A percentile compares a stretch with the other conserved stretches of the same genome.
Evolutionary conservation across 371 early-diverging fungal species (phyloP).

Genomic region (Apophysomyces variabilis): DNA sequence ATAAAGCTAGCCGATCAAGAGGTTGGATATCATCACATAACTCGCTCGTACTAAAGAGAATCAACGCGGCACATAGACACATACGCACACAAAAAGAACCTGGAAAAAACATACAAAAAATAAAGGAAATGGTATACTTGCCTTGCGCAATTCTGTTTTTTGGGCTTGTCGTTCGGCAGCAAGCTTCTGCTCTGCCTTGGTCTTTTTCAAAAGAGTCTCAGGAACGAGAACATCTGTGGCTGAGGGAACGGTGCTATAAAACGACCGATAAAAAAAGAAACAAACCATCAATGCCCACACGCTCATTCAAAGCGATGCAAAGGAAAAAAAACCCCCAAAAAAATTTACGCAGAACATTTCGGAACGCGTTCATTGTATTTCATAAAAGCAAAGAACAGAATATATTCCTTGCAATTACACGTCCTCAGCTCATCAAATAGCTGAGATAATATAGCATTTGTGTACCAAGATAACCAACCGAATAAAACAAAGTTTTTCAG

Average conservation of each 20-base stretch:
- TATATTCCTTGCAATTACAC: neutral
- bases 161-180: slow-evolving; percentile 76
- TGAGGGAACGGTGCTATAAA: slow-evolving; percentile 60
- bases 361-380: neutral
- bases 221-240: slow-evolving; percentile 80
- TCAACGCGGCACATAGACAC: neutral
- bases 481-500: neutral
- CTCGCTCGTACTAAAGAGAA: no score
- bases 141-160: slow-evolving; percentile 68
- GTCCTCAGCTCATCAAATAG: neutral
- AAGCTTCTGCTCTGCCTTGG: slow-evolving; percentile 87
- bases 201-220: slow-evolving; percentile 98
- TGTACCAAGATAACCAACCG: neutral
- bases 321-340: neutral
- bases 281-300: slow-evolving; percentile 5
- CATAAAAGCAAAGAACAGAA: neutral
- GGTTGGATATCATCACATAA: slow-evolving; percentile 4
- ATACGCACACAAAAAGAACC: neutral
- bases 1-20: slow-evolving; percentile 4
- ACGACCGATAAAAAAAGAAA: neutral
- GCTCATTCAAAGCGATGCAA: neutral
- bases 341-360: neutral
- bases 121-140: slow-evolving; percentile 33
- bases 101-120: neutral
- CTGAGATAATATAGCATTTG: slow-evolving; percentile 6